Evolutionary conservation across 192 early-diverging fungal species (phyloP), one percentile per base, ranked within the genome.

Genomic region (Pilaira anomala): DNA sequence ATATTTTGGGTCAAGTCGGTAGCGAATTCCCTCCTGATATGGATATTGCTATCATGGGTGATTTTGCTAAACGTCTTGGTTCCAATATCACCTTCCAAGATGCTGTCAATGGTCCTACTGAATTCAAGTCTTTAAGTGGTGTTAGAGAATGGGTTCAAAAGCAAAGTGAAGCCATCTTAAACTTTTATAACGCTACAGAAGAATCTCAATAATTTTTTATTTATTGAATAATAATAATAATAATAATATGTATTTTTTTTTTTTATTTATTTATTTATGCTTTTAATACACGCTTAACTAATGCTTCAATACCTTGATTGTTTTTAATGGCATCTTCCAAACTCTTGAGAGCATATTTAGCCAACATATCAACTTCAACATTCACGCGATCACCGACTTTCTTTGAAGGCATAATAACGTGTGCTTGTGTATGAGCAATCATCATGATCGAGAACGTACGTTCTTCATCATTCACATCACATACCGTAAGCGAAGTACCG

Each of bases 311-410:
- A 29, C 77, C 59, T 69, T 72, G 62, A 75, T 60, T 55, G 80
- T 79, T 80, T 68, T 80, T 75, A 18, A 93, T 85, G 44, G 92
- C 84, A 59, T 85, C 85, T 69, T 95, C 93, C 24, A 96, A 83
- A 41, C 74, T 76, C 50, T 78, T 82, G 56, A 78, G 78, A 45
- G 81, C 83, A 72, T 98, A 98, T 72, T 98, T 98, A 55, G 92
- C 94, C 68, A 98, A 80, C 87, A 96, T 94, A 68, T 99, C 97
- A 1, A 97, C 95, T 78, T 99, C 97, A 48, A 99, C 75, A 72
- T 99, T 99, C 57, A 98, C 91, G 57, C 73, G 73, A 53, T 84
- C 83, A 2, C 93, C 94, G 12, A 85, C 68, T 29, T 80, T 67
- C 74, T 91, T 89, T 8, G 46, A 65, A 6, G 93, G 60, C 80